phyloP scores from a whole-genome alignment of 495 filamentous ascomycete genomes.

The Pseudomonodictys pantanalensis region DNA sequence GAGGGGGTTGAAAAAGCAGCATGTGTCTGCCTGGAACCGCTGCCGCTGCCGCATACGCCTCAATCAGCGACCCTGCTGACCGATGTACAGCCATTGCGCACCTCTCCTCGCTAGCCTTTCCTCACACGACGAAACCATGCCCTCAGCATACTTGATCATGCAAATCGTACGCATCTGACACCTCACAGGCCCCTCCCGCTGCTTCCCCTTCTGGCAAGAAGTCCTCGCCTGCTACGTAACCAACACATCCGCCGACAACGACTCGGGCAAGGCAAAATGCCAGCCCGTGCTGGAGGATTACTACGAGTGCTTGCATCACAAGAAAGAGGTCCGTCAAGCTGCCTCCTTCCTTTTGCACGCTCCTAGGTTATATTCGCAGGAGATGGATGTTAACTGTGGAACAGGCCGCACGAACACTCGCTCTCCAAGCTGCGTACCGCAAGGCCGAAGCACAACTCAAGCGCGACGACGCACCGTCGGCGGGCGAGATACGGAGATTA shows the following conservation, averaged over 20 bases:
- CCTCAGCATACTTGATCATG: no score
- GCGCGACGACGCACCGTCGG: slow-evolving; percentile 70
- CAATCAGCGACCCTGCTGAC: background rate
- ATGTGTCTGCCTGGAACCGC: no score
- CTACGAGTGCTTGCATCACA: slow-evolving; percentile 97
- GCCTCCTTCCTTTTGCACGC: slow-evolving; percentile 10
- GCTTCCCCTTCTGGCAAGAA: slow-evolving; percentile 96
- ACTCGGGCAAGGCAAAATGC: slow-evolving; percentile 85
- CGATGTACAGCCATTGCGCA: background rate
- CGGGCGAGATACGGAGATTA: slow-evolving; percentile 77
- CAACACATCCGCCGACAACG: slow-evolving; percentile 55
- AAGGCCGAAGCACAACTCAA: slow-evolving; percentile 72
- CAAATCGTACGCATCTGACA: background rate
- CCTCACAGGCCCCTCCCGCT: slow-evolving; percentile 72
- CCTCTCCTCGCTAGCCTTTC: no score
- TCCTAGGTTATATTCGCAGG: background rate
- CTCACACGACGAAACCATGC: no score
- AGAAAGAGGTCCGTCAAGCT: slow-evolving; percentile 91
- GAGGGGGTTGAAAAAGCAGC: no score
- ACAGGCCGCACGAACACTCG: slow-evolving; percentile 72
- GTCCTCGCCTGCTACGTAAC: slow-evolving; percentile 51
- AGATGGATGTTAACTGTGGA: no score
- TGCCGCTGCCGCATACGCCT: no score
- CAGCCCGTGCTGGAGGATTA: slow-evolving; percentile 88
- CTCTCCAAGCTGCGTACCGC: slow-evolving; percentile 82